Percentiles rank a stretch among this genome's conserved stretches.
phyloP scores from a whole-genome alignment of 768 basidiomycete genomes.

The Suillus hirtellus region DNA sequence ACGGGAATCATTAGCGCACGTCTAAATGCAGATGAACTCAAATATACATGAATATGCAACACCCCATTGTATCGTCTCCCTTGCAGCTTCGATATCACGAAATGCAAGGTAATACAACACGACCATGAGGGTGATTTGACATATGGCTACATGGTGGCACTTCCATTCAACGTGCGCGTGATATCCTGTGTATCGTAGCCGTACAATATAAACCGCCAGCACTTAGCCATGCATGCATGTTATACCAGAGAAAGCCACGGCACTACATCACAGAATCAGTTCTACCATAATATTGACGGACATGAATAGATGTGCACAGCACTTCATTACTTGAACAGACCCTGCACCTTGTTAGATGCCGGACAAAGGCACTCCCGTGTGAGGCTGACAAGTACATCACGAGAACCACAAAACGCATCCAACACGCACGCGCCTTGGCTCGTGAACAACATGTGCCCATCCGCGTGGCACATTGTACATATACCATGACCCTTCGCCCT shows the following conservation, averaged over 20 bases:
- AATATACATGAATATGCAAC: background rate
- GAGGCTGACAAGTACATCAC: background rate
- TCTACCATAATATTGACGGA: background rate
- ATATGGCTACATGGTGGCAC: background rate
- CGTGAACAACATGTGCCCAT: conserved; percentile 5
- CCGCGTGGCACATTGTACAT: background rate
- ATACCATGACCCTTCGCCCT: background rate
- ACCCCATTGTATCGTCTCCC: background rate
- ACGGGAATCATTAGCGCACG: background rate
- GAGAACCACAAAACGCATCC: conserved; percentile 2
- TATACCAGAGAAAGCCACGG: background rate
- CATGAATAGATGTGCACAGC: conserved; percentile 2
- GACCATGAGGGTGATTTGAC: background rate
- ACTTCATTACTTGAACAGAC: background rate
- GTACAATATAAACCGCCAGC: background rate
- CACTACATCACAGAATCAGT: background rate
- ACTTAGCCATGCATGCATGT: background rate
- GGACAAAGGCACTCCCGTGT: background rate
- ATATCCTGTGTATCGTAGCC: background rate
- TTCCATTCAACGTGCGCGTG: conserved; percentile 1
- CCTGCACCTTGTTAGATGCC: background rate
- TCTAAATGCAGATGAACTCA: conserved; percentile 1
- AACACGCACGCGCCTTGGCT: background rate
- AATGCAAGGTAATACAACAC: background rate
- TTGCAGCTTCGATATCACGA: background rate